Evolutionary conservation across 352 stramenopile genomes (phyloP), one percentile per base, ranked within the genome.

Genomic region (Globisporangium rhizosaccharum): DNA sequence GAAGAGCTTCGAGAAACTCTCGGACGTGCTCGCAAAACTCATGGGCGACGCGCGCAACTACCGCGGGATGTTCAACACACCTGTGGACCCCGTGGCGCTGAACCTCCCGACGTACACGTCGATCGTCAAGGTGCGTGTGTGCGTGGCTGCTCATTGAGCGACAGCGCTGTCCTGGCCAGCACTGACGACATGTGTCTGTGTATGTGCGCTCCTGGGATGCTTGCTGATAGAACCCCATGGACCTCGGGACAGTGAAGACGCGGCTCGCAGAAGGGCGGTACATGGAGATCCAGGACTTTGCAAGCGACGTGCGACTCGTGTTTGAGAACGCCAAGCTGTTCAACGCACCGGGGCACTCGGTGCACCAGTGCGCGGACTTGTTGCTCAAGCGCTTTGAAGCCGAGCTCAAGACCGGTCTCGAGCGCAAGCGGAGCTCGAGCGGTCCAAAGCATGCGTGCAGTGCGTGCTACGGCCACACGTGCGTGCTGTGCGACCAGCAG

Each of bases 311-410:
- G 33, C 76, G 81, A 10, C 70, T 96, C 26, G 86, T 96, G 55
- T 96, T 96, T 73, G 64, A 88, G n/a, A 97, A 97, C 61, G 87
- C 89, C 9, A 95, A 92, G 73, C 67, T 66, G 9, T 97, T 96
- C 65, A 97, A 97, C 53, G 73, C 73, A 2, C 60, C 72, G 15
- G 73, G 66, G 7, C 84, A 95, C 68, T 92, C 84, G 55, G 81
- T 96, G 9, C 79, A 96, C 59, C 63, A 88, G 7, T 73, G 86
- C 56, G 85, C 88, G 2, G 57, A 74, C 28, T 62, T 87, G 10
- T 63, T 96, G 48, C 56, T 92, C 15, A 65, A 68, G 10, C 57
- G 70, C 6, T 96, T 96, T 47, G 85, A 96, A 11, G 69, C 82
- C 41, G 62, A 72, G 28, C 76, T 88, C 42, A 74, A 65, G 30